Base-by-base conservation (phyloP, 1,284 basidiomycete species). In the Acaromyces ingoldii region DNA sequence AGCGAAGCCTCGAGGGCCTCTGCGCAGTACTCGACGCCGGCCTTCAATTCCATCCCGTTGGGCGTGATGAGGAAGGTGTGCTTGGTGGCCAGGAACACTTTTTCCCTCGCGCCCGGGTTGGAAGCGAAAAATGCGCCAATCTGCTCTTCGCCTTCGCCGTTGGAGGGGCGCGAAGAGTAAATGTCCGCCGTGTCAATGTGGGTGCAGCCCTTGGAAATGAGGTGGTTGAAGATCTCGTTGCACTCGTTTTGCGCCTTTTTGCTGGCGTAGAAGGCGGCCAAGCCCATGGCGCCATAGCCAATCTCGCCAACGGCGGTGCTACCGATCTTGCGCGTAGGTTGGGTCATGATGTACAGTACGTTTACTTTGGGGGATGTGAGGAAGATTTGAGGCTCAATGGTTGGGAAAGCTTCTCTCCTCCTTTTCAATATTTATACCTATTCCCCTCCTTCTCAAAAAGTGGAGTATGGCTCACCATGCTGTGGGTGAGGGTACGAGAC, bases 61-160 rank as follows among this genome's bases (percentile, higher is more conserved):
- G 46, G 54, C 24, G 58, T 57, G 33, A 72, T 51, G 13, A 62
- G 58, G 39, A 67, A 66, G 42, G 71, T 72, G 42, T 76, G 77
- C 51, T 79, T 79, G 48, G 74, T 74, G n/a, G 72, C 75, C 25
- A 79, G 56, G 51, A 78, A 78, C 6, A 78, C 65, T 51, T 77
- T 75, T 5, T 74, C 64, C 29, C 77, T 60, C 1, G 65, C 41
- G 0, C 49, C 65, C 4, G 42, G 42, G 45, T 70, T 62, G 25
- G 66, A 46, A 26, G 62, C 59, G 57, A 79, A 64, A 53, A 72
- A 77, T 6, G 64, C 45, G 15, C 76, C 76, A 13, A 78, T 66
- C 40, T 77, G 68, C 21, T 56, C 42, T 60, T 78, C 77, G 60
- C 76, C 77, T 57, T 77, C 71, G 0, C 78, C 76, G 26, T 26